Evolutionary conservation across 1,139 yeast genomes (phyloP).

Genomic region (Fermentozyma sake): DNA sequence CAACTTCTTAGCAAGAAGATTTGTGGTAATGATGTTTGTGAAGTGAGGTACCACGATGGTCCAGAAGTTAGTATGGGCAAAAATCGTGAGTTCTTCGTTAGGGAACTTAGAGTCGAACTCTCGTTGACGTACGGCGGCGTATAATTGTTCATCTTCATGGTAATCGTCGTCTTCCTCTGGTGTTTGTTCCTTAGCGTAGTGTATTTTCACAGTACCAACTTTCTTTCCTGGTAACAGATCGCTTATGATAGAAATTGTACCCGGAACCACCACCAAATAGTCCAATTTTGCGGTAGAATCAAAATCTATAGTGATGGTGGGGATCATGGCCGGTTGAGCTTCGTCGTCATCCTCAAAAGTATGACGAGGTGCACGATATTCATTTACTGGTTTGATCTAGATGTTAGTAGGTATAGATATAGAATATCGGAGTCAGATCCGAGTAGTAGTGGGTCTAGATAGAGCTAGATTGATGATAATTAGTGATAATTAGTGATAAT

Average conservation of each 20-base stretch:
- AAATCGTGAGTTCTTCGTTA: constrained; percentile 21
- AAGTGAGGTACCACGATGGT: constrained; percentile 31
- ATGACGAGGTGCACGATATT: constrained; percentile 51
- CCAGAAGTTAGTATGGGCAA: constrained; percentile 9
- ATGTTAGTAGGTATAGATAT: too few species aligned
- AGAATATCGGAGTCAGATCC: too few species aligned
- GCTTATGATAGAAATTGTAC: too few species aligned
- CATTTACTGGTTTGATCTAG: constrained; percentile 56
- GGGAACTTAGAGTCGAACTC: constrained; percentile 21
- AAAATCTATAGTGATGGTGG: constrained; percentile 9
- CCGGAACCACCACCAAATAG: too few species aligned
- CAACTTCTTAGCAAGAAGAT: constrained; percentile 23
- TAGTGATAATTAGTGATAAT: too few species aligned
- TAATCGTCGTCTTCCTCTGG: constrained; percentile 28
- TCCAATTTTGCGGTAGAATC: too few species aligned
- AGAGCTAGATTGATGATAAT: too few species aligned
- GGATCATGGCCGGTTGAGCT: constrained; percentile 13
- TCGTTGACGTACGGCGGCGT: constrained; percentile 26
- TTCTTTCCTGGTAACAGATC: too few species aligned
- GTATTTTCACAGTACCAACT: constrained; percentile 21
- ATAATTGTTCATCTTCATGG: constrained; percentile 56
- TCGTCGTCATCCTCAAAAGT: constrained; percentile 42
- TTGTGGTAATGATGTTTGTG: constrained; percentile 26
- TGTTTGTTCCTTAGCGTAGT: constrained; percentile 12
- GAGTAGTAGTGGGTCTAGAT: too few species aligned